Percentiles rank a stretch among this genome's conserved stretches.
Evolutionary conservation across 768 basidiomycete species (phyloP).

Genomic region (Leccinum disarticulatum): DNA sequence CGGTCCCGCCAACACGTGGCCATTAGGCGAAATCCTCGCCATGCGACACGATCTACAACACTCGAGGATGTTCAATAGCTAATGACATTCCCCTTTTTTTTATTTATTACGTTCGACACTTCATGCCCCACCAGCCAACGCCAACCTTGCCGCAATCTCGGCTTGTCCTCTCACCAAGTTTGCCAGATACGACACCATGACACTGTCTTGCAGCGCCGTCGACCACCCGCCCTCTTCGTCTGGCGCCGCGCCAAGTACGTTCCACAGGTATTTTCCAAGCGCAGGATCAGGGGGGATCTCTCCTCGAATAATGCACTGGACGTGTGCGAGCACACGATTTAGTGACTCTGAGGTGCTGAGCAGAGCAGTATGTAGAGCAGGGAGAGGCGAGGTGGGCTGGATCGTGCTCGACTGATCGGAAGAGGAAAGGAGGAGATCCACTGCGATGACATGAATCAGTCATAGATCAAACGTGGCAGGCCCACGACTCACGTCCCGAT

Average conservation of each 20-base stretch:
- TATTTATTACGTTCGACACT: neutral
- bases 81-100: neutral
- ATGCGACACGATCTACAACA: slow-evolving; percentile 93
- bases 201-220: slow-evolving; percentile 79
- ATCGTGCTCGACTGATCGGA: slow-evolving; percentile 36
- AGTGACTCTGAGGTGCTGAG: slow-evolving; percentile 72
- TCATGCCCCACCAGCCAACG: slow-evolving; percentile 53
- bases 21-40: slow-evolving; percentile 88
- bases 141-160: slow-evolving; percentile 86
- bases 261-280: slow-evolving; percentile 89
- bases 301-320: slow-evolving; percentile 77
- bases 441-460: slow-evolving; percentile 39
- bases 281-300: slow-evolving; percentile 77
- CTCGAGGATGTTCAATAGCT: slow-evolving; percentile 95
- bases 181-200: slow-evolving; percentile 94
- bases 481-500: slow-evolving; percentile 67
- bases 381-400: slow-evolving; percentile 63
- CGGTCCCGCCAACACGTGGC: slow-evolving; percentile 92
- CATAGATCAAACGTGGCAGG: neutral
- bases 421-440: slow-evolving; percentile 73
- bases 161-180: slow-evolving; percentile 92
- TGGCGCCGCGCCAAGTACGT: slow-evolving; percentile 71
- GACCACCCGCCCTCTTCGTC: slow-evolving; percentile 78
- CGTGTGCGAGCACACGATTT: slow-evolving; percentile 82
- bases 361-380: slow-evolving; percentile 47